Evolutionary conservation across 805 yeast genomes (phyloP), one percentile per base, ranked within the genome.

Genomic region (Ogataea neopini): DNA sequence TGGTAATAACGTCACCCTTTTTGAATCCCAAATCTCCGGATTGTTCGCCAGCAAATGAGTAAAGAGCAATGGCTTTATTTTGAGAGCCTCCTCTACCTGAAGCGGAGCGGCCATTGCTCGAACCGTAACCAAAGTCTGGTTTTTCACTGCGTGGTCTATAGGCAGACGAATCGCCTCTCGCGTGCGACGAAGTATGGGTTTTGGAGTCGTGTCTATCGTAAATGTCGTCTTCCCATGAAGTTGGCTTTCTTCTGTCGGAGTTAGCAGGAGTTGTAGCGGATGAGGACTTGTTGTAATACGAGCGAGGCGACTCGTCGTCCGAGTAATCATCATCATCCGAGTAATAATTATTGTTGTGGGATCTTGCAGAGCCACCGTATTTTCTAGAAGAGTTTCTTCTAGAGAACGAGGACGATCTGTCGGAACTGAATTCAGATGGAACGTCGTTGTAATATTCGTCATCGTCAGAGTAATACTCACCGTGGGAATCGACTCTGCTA

Each of bases 1-100:
- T 86, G 36, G 88, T 84, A 57, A 94, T 88, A 13, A 88, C 86
- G 66, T 94, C 99, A 46, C 99, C 99, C 73, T 94, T 94, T 56
- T 81, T 84, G 75, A 94, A 94, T 4, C 96, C 80, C 60, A 94
- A 75, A 67, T 94, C 99, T 5, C 97, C 97, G n/a, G 76, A 64
- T 69, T 92, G 95, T 67, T 91, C 96, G 22, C 97, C 98, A 43
- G 83, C 86, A 67, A 94, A 92, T 2, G 90, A 76, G 69, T 79
- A 92, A 54, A 90, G 73, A 0, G 99, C 99, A 50, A 89, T 84
- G 1, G 97, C 99, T 66, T 89, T 91, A 54, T 81, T 84, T 20
- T 50, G 56, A 10, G 56, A 52, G 4, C 85, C 72, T 7, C 85
- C 72, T 7, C 46, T 39, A 4, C 51, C 43, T 9, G 54, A 36